phyloP scores from a whole-genome alignment of 306 rosid genomes.

The Elaeagnus macrophylla region DNA sequence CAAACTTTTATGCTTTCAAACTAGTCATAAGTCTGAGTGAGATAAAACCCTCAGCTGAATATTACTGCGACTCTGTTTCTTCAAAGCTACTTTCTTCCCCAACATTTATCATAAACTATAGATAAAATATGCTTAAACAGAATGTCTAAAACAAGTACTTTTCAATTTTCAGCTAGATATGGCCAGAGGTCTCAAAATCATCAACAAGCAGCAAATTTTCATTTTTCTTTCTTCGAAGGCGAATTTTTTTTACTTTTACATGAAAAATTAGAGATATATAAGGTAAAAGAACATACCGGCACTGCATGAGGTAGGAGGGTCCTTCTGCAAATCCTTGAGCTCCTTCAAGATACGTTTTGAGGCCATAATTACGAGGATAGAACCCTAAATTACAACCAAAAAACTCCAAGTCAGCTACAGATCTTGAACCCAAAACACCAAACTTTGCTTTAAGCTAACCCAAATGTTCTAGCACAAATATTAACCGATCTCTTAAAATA shows the following conservation, averaged over 20 bases:
- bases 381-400: conserved; percentile 4
- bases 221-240: too few relatives aligned
- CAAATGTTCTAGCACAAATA: too few relatives aligned
- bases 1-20: too few relatives aligned
- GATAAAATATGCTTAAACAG: too few relatives aligned
- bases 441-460: not conserved
- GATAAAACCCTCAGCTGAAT: too few relatives aligned
- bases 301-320: conserved; percentile 77
- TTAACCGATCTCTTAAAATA: too few relatives aligned
- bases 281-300: conserved; percentile 45
- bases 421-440: conserved; percentile 22
- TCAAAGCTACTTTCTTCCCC: too few relatives aligned
- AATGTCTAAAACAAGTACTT: too few relatives aligned
- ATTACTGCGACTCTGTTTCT: too few relatives aligned
- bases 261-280: not conserved
- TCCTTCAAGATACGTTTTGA: conserved; percentile 81
- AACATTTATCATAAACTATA: too few relatives aligned
- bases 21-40: too few relatives aligned
- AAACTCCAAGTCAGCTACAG: conserved; percentile 6
- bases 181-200: not conserved
- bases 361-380: conserved; percentile 40
- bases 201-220: not conserved
- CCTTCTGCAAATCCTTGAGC: conserved; percentile 91
- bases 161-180: not conserved
- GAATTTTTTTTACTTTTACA: too few relatives aligned